Base-by-base conservation (phyloP, 1,139 yeast genomes). In the Martiniozyma asiatica region DNA sequence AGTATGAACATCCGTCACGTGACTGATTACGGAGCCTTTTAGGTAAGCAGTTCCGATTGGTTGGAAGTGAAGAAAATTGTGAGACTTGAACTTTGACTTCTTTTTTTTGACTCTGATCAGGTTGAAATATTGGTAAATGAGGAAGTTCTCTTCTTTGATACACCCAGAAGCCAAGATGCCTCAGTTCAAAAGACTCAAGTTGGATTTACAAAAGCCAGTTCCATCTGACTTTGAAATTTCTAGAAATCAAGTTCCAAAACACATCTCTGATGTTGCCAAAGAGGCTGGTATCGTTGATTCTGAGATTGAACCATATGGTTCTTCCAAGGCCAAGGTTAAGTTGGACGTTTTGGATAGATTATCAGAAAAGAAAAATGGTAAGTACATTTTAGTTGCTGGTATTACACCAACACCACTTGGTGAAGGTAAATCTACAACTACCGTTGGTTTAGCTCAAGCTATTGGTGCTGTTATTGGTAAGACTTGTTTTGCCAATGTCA, bases 321-420 rank as follows among this genome's bases (percentile, higher is more conserved):
- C 84, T 32, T 75, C 76, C 64, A 89, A 89, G 64, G 98, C 94
- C 42, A 89, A 89, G 65, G 87, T 87, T 37, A 74, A 74, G 36
- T 65, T 87, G 38, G 69, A 73, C 35, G 63, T 81, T 35, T 66
- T 84, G 45, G 77, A 82, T 39, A 73, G 96, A 57, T 63, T 84
- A 45, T 51, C 63, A 42, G 56, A 63, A 46, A 73, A 78, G 49
- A 63, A 64, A 43, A 70, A 84, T 53, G 98, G 97, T 55, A 80
- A 84, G 53, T 89, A 87, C 57, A 74, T 89, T 34, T 69, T 89
- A 39, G 97, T 89, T 28, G 82, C 97, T 8, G 98, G 98, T 58
- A 89, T 89, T 53, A 89, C 98, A 3, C 98, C 98, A 37, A 89
- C 98, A 14, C 98, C 98, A 24, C 69, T 89, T 36, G 98, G 98